These are phyloP conservation scores for Alternaria sp. DNA, from an alignment of 2,329 filamentous ascomycete species.

Conservation along the genomic window DNA sequence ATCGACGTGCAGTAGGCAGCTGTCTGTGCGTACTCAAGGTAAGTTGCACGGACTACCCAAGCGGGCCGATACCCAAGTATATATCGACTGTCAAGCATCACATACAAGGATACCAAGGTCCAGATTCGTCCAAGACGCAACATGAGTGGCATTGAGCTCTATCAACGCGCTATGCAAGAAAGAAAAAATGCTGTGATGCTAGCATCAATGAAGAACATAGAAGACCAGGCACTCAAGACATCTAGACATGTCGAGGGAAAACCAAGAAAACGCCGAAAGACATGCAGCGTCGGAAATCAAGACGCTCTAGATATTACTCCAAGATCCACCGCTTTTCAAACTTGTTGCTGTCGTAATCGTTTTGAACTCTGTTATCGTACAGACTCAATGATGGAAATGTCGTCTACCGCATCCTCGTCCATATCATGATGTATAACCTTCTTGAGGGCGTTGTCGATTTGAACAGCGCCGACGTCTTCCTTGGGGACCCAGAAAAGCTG, in stretches of 20 bases:
- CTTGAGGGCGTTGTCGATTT: constrained; percentile 43
- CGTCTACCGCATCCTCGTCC: constrained; percentile 35
- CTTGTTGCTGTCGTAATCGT: background rate
- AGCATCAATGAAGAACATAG: background rate
- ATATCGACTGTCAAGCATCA: background rate
- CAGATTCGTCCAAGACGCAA: background rate
- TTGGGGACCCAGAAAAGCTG: constrained; percentile 64
- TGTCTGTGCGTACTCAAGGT: background rate
- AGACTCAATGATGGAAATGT: constrained; percentile 35
- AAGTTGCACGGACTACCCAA: background rate
- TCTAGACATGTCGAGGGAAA: background rate
- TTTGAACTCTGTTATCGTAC: constrained; percentile 22
- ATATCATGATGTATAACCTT: constrained; percentile 30
- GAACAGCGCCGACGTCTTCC: constrained; percentile 48
- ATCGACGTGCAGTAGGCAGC: background rate
- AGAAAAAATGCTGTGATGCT: constrained; percentile 19
- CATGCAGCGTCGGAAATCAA: constrained; percentile 19
- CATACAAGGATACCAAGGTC: background rate
- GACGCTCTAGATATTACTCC: background rate
- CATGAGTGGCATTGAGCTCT: background rate
- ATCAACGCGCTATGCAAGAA: constrained; percentile 20
- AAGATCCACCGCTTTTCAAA: background rate
- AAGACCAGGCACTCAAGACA: background rate
- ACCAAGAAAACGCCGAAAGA: constrained; percentile 24
- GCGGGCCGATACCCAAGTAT: background rate